Percentiles rank a stretch among this genome's conserved stretches.
phyloP scores from a whole-genome alignment of 23 red algal genomes.

The Rhodosorus marinus region DNA sequence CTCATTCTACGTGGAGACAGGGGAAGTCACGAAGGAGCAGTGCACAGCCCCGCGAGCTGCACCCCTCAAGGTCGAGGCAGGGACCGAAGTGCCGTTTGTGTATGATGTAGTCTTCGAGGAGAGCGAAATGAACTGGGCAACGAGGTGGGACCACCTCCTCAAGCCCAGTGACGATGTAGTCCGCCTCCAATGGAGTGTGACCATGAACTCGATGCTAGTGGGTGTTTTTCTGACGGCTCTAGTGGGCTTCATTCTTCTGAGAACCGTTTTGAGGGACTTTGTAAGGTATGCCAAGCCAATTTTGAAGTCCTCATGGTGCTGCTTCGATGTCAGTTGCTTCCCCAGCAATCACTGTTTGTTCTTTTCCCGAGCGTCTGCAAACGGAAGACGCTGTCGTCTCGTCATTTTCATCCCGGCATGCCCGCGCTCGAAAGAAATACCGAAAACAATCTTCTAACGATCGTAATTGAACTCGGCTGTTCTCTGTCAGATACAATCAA shows the following conservation, averaged over 20 bases:
- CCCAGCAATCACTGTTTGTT: too few relatives aligned
- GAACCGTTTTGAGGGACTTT: slow-evolving; percentile 84
- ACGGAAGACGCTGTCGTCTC: too few relatives aligned
- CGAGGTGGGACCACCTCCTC: slow-evolving; percentile 80
- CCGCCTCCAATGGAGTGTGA: slow-evolving; percentile 84
- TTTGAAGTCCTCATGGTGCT: too few relatives aligned
- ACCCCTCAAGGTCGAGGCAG: neutral
- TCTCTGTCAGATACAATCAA: neutral
- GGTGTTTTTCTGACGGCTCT: slow-evolving; percentile 63
- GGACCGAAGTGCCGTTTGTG: slow-evolving; percentile 22
- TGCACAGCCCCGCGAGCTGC: neutral
- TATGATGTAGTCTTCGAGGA: slow-evolving; percentile 69
- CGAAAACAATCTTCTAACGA: too few relatives aligned
- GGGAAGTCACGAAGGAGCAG: neutral
- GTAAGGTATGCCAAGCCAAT: too few relatives aligned
- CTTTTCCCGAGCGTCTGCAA: too few relatives aligned
- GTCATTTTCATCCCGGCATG: too few relatives aligned
- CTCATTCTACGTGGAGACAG: slow-evolving; percentile 6
- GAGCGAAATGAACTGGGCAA: slow-evolving; percentile 70
- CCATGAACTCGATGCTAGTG: slow-evolving; percentile 81
- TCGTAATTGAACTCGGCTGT: too few relatives aligned
- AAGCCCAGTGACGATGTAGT: slow-evolving; percentile 14
- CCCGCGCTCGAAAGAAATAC: too few relatives aligned
- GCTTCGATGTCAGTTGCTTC: too few relatives aligned
- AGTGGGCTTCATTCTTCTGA: slow-evolving; percentile 75